Conservation (phyloP, 1,284 basidiomycete genomes). For the Leccinum insigne region DNA sequence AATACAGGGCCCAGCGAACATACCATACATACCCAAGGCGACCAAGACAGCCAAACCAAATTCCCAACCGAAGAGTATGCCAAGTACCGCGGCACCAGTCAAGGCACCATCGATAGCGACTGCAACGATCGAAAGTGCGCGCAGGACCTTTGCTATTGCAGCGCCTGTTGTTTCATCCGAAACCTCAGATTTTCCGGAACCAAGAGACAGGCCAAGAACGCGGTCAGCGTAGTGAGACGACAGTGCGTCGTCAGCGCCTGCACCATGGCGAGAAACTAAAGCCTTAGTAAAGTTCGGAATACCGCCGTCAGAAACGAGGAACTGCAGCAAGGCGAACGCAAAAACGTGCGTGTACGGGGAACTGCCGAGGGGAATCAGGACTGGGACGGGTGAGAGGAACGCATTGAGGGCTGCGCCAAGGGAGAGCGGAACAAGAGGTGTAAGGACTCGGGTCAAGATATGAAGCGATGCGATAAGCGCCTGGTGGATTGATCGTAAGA, state of each 20-base stretch:
- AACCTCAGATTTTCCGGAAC: too few species aligned
- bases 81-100: too few species aligned
- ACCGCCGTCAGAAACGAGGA: slow-evolving; percentile 73
- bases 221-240: slow-evolving; percentile 80
- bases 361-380: slow-evolving; percentile 33
- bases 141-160: too few species aligned
- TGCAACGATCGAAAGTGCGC: too few species aligned
- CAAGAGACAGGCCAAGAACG: slow-evolving; percentile 53
- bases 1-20: too few species aligned
- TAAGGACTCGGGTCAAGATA: slow-evolving; percentile 74
- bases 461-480: slow-evolving; percentile 67
- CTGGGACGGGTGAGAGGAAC: slow-evolving; percentile 42
- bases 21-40: too few species aligned
- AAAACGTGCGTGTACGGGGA: slow-evolving; percentile 68
- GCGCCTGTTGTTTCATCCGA: too few species aligned
- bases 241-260: slow-evolving; percentile 83
- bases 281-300: slow-evolving; percentile 62
- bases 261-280: slow-evolving; percentile 85
- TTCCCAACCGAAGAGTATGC: too few species aligned
- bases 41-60: too few species aligned
- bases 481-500: slow-evolving; percentile 37
- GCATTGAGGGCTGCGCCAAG: slow-evolving; percentile 68
- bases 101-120: too few species aligned
- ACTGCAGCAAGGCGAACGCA: slow-evolving; percentile 60
- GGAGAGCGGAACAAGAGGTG: slow-evolving; percentile 69